Evolutionary conservation across 163 green algal genomes (phyloP).

Genomic region (Scenedesmus sp.): DNA sequence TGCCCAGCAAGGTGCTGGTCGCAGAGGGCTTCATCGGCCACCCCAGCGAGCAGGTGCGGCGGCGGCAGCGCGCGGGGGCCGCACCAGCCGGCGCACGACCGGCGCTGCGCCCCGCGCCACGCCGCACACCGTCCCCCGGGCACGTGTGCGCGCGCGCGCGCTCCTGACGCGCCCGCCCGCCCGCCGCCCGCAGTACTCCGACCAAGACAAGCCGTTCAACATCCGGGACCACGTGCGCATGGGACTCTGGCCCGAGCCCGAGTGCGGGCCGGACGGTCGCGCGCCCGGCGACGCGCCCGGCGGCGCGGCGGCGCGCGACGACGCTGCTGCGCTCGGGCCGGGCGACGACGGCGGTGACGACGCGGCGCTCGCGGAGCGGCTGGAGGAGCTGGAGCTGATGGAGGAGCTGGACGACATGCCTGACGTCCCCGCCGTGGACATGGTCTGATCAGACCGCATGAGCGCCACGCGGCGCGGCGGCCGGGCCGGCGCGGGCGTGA

Average conservation of each 20-base stretch:
- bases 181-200: too few species aligned
- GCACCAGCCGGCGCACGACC: too few species aligned
- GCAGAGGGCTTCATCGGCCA: conserved; percentile 39
- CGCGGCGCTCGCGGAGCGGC: conserved; percentile 27
- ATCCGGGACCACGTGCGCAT: conserved; percentile 33
- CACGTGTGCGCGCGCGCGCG: too few species aligned
- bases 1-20: conserved; percentile 14
- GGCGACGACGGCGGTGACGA: neutral
- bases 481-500: too few species aligned
- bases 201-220: conserved; percentile 35
- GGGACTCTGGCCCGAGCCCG: conserved; percentile 30
- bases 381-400: conserved; percentile 50
- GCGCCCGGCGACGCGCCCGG: neutral
- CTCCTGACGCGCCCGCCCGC: too few species aligned
- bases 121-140: too few species aligned
- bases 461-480: too few species aligned
- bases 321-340: neutral
- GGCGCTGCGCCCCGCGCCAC: too few species aligned
- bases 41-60: conserved; percentile 9
- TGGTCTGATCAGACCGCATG: conserved; percentile 54
- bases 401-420: conserved; percentile 55
- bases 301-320: neutral
- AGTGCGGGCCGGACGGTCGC: too few species aligned
- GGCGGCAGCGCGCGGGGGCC: too few species aligned
- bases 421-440: conserved; percentile 51